Evolutionary conservation across 1,139 yeast species (phyloP).

Genomic region (Diutina sp.): DNA sequence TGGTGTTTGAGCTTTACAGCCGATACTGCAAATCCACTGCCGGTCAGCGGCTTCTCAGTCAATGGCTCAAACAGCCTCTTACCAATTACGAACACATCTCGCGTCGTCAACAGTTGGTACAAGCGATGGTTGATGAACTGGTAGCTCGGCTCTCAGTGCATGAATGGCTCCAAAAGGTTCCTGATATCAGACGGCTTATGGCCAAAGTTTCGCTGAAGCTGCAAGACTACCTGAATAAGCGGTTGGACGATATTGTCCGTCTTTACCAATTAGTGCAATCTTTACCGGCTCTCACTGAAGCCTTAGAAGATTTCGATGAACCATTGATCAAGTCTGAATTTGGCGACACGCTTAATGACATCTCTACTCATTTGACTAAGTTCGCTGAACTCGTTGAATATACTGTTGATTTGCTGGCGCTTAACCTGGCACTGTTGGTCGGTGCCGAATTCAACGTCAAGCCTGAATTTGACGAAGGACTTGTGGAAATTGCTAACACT

Average conservation of each 20-base stretch:
- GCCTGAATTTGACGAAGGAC: slow-evolving; percentile 77
- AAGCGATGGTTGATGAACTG: slow-evolving; percentile 56
- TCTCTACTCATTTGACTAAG: slow-evolving; percentile 42
- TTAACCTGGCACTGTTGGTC: slow-evolving; percentile 39
- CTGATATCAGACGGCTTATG: slow-evolving; percentile 67
- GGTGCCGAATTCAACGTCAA: slow-evolving; percentile 66
- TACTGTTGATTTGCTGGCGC: slow-evolving; percentile 75
- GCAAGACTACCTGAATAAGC: slow-evolving; percentile 26
- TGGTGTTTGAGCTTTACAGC: slow-evolving; percentile 73
- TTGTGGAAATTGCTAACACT: slow-evolving; percentile 45
- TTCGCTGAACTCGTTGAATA: slow-evolving; percentile 83
- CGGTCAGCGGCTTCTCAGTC: slow-evolving; percentile 75
- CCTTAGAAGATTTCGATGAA: slow-evolving; percentile 17
- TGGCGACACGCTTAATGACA: slow-evolving; percentile 33
- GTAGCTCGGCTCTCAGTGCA: slow-evolving; percentile 51
- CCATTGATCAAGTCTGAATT: not conserved
- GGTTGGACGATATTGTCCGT: slow-evolving; percentile 82
- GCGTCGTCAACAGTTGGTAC: slow-evolving; percentile 64
- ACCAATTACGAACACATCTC: slow-evolving; percentile 47
- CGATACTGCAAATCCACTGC: slow-evolving; percentile 68
- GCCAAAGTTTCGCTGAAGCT: slow-evolving; percentile 39
- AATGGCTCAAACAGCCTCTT: slow-evolving; percentile 93
- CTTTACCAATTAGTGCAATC: slow-evolving; percentile 66
- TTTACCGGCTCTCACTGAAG: slow-evolving; percentile 50
- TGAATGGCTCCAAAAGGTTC: slow-evolving; percentile 59